Base-by-base conservation (phyloP, 305 asterid species). In the Fraxinus sp. region DNA sequence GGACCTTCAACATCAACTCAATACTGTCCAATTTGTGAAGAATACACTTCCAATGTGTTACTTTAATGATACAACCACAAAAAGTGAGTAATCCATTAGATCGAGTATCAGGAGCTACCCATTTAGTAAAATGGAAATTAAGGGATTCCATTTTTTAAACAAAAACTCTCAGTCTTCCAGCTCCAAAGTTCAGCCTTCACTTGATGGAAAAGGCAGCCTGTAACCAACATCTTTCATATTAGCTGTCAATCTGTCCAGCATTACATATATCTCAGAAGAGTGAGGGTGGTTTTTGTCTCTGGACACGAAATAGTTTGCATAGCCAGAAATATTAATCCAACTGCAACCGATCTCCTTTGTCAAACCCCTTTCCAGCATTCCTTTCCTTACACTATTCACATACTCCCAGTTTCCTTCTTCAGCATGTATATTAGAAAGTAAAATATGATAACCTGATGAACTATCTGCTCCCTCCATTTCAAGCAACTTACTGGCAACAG, bases 301-400 rank as follows among this genome's bases (percentile, higher is more conserved):
- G 20, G 99, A 92, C 36, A 84, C 88, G 33, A 94, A 95, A 79
- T 80, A 90, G 73, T 85, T 84, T 4, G 89, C 75, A 73, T 77
- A 70, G 49, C 99, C 97, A 14, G 84, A 85, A 32, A 93, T 78
- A 81, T 91, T 89, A 79, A 95, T 92, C 98, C 99, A 95, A 86
- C 98, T 95, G 89, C 97, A 91, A 36, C 97, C 97, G n/a, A 91
- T 90, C 88, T 95, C 99, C 88, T 94, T 94, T 41, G 62, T 78
- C 86, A 91, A 14, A 68, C 98, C 93, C 84, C 84, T 92, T 80
- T 87, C 89, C 68, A 75, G 79, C 95, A 95, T 91, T 68, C 86
- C 92, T 83, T 81, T 89, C 89, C 98, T 93, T 82, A 90, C 88
- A 11, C 41, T 83, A 87, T 86, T 89, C 49, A 88, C 99, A 84